Evolutionary conservation across 805 yeast species (phyloP), one percentile per base, ranked within the genome.

Genomic region (Schwanniomyces pseudopolymorphus): DNA sequence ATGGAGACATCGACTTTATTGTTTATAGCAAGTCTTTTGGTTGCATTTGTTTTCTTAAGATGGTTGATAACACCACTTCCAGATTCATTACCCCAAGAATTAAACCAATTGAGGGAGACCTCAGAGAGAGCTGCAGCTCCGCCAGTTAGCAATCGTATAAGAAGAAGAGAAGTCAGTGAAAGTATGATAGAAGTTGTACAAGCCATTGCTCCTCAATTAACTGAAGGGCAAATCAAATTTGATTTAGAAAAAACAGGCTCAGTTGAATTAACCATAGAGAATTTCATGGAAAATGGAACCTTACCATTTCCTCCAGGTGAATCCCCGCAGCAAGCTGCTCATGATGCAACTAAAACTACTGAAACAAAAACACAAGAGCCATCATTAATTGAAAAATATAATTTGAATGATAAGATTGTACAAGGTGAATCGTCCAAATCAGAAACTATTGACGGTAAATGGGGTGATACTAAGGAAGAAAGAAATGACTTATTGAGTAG

Each of bases 161-260:
- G 44, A 47, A 35, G 76, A 40, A 76, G 87, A 47, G 69, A 63
- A 11, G 83, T 85, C 19, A 82, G 85, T 3, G 72, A 71, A 4
- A 80, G 79, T 47, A 92, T 92, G 98, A 75, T 92, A 38, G 94
- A 86, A 52, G 84, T 87, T 0, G 97, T 92, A 2, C 87, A 83
- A 55, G 82, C 89, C 36, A 73, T 92, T 45, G 96, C 90, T 0
- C 97, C 97, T 3, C 72, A 74, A 17, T 68, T 88, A 26, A 74
- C 87, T 1, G 76, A 67, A 3, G 87, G 79, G 6, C 95, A 87
- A 60, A 89, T 94, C 50, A 74, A 83, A 50, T 73, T 75, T 50
- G 96, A 87, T 61, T 75, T 94, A 50, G 82, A 84, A 57, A 73
- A 80, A 48, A 81, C 94, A 0, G 95, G 96, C 0, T 83, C 87